These are phyloP conservation scores for Neobulgaria alba DNA, from an alignment of 2,329 filamentous ascomycete species.

Conservation along the genomic window DNA sequence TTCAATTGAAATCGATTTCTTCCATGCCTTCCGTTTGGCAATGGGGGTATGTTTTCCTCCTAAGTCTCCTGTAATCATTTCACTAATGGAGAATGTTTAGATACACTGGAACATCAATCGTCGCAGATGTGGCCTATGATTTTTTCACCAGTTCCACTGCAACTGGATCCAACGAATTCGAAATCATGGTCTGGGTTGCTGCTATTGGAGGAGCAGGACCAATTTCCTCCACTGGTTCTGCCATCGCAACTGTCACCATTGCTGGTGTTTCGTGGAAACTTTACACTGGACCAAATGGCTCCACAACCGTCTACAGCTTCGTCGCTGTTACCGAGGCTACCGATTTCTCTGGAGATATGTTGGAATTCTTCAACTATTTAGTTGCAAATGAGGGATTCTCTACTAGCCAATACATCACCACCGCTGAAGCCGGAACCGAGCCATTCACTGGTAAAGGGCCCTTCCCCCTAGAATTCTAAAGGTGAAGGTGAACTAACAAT, in stretches of 20 bases:
- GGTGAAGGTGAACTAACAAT: no score
- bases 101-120: conserved; percentile 40
- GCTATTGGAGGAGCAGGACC: conserved; percentile 49
- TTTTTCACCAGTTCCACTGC: conserved; percentile 45
- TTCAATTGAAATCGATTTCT: conserved; percentile 29
- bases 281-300: conserved; percentile 51
- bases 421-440: conserved; percentile 47
- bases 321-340: conserved; percentile 39
- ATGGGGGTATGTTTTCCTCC: conserved; percentile 29
- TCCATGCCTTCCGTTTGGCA: conserved; percentile 32
- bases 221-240: conserved; percentile 42
- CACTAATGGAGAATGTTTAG: conserved; percentile 8
- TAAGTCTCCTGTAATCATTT: not conserved
- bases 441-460: conserved; percentile 31
- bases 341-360: conserved; percentile 48
- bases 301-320: conserved; percentile 53
- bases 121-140: conserved; percentile 54
- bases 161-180: conserved; percentile 43
- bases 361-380: conserved; percentile 49
- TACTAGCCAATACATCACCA: conserved; percentile 42
- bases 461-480: no score
- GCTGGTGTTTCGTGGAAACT: conserved; percentile 48
- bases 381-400: conserved; percentile 38
- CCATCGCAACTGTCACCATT: conserved; percentile 46
- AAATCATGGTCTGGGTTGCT: conserved; percentile 58